phyloP scores from a whole-genome alignment of 192 early-diverging fungal species.

The Entophlyctis luteolus region DNA sequence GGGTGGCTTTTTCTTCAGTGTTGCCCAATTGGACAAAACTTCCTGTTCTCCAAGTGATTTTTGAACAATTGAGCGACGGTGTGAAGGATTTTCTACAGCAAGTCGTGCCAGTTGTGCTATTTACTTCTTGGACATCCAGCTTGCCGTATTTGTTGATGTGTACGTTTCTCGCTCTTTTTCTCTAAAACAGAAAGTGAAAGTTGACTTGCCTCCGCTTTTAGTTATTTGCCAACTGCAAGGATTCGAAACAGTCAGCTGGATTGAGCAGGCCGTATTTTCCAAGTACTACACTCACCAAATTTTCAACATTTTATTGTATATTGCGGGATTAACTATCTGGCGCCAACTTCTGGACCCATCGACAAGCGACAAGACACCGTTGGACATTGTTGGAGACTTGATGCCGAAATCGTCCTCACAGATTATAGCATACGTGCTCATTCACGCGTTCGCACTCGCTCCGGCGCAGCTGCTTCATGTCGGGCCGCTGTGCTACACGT shows the following conservation, averaged over 20 bases:
- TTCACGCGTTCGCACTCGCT: slow-evolving; percentile 38
- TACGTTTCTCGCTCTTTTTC: slow-evolving; percentile 12
- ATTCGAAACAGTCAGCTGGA: slow-evolving; percentile 50
- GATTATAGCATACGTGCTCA: slow-evolving; percentile 45
- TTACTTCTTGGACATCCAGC: slow-evolving; percentile 45
- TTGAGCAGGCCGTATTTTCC: slow-evolving; percentile 42
- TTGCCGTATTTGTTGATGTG: slow-evolving; percentile 45
- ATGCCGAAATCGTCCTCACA: slow-evolving; percentile 32
- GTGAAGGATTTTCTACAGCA: slow-evolving; percentile 39
- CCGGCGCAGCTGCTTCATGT: slow-evolving; percentile 48
- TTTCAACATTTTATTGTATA: slow-evolving; percentile 47
- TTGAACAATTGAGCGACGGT: slow-evolving; percentile 30
- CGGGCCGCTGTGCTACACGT: slow-evolving; percentile 44
- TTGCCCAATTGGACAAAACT: slow-evolving; percentile 32
- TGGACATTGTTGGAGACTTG: slow-evolving; percentile 32
- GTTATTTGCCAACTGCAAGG: slow-evolving; percentile 48
- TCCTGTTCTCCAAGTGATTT: slow-evolving; percentile 26
- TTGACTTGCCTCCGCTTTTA: slow-evolving; percentile 2
- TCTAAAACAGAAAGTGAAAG: background rate
- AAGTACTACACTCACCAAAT: slow-evolving; percentile 55
- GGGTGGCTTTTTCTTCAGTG: slow-evolving; percentile 39
- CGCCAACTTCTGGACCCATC: slow-evolving; percentile 13
- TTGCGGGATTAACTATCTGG: slow-evolving; percentile 34
- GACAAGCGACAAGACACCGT: slow-evolving; percentile 16
- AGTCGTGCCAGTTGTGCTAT: slow-evolving; percentile 43